Base-by-base conservation (phyloP, 2,329 filamentous ascomycete genomes). In the Chaetomiaceae sp. region DNA sequence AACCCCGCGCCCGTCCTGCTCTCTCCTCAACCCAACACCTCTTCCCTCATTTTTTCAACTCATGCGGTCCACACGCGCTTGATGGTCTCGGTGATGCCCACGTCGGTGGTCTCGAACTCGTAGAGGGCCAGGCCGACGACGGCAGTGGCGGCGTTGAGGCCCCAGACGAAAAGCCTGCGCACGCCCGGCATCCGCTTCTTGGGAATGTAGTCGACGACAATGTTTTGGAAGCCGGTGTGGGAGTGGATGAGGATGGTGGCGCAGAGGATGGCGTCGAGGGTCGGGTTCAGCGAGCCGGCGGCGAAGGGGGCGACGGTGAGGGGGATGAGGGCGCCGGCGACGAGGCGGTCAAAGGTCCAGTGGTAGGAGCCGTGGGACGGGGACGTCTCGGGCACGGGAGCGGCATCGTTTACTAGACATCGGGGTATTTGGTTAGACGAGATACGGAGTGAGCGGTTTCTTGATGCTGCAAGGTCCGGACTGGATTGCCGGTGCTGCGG, bases 91-190 rank as follows among this genome's bases (percentile, higher is more conserved):
- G 90, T 96, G 54, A 99, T 70, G 59, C 93, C 93, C 46, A 99
- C 89, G 62, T 99, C 93, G 66, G 96, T 97, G 27, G 93, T 99
- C 83, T 99, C 93, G 64, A 97, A 97, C 72, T 97, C 92, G 73
- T 99, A 99, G 65, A 97, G 78, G 51, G 91, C 91, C 59, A 96
- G 78, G 44, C 87, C 90, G 56, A 91, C 88, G 46, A 89, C 74
- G 52, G 92, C 76, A 10, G 95, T 96, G 54, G 81, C 84, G 40
- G 77, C 72, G 65, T 91, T 90, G 57, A 97, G 81, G 33, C 77
- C 74, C 90, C 90, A 97, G 69, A 79, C 81, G 67, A 84, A 77
- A n/a, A 75, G 48, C 65, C 81, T 83, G 67, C 82, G 81, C 54
- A 81, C 71, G 59, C 78, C 81, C 44, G 90, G 88, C 60, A 87